These are phyloP conservation scores for Cryptosporidium andersoni DNA, from an alignment of 169 alveolate genomes.

Conservation along the genomic window DNA sequence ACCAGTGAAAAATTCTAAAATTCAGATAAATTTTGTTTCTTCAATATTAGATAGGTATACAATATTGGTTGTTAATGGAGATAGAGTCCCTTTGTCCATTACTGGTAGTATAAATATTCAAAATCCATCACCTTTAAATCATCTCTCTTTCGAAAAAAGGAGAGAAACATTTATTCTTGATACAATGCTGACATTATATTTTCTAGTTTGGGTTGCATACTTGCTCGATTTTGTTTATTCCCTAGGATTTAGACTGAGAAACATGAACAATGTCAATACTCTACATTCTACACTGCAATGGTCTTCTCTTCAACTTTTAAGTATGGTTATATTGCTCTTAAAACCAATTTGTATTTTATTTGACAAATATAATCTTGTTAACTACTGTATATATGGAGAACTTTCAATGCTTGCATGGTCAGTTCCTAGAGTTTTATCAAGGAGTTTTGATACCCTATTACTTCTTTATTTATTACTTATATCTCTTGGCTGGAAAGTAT, in stretches of 20 bases:
- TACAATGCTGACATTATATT: conserved; percentile 36
- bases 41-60: conserved; percentile 51
- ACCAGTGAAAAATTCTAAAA: conserved; percentile 11
- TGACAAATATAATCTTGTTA: conserved; percentile 12
- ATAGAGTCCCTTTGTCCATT: conserved; percentile 36
- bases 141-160: conserved; percentile 59
- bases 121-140: conserved; percentile 58
- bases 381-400: conserved; percentile 28
- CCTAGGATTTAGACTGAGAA: conserved; percentile 16
- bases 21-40: conserved; percentile 16
- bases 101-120: conserved; percentile 14
- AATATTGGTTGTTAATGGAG: conserved; percentile 61
- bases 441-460: conserved; percentile 29
- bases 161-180: conserved; percentile 26
- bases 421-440: conserved; percentile 44
- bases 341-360: conserved; percentile 35
- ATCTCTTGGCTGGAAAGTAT: conserved; percentile 65
- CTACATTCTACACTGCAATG: background rate
- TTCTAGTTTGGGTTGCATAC: conserved; percentile 15
- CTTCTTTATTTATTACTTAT: conserved; percentile 42
- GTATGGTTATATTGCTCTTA: conserved; percentile 5
- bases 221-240: conserved; percentile 2
- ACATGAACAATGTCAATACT: background rate
- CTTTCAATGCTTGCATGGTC: conserved; percentile 34
- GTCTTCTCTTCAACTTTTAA: conserved; percentile 13